Conservation (phyloP, 1,284 basidiomycete genomes). For the Malassezia obtusa region DNA sequence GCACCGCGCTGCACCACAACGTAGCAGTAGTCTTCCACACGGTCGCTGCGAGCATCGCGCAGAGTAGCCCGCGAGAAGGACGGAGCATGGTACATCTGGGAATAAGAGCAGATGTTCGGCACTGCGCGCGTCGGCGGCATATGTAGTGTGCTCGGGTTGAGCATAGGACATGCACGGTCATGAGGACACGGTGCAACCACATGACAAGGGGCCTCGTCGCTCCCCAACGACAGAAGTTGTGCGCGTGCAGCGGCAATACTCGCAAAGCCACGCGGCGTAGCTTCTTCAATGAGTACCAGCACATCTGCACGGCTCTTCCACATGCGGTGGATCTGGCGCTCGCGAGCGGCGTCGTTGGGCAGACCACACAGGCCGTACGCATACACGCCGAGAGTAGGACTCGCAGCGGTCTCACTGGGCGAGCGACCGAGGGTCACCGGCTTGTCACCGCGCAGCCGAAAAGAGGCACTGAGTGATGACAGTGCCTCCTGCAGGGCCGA, state of each 20-base stretch:
- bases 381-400: constrained; percentile 61
- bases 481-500: not conserved
- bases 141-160: constrained; percentile 40
- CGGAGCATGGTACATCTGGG: constrained; percentile 76
- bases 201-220: constrained; percentile 51
- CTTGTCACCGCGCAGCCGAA: constrained; percentile 13
- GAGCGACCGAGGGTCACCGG: not conserved
- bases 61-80: constrained; percentile 75
- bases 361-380: constrained; percentile 74
- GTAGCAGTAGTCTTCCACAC: constrained; percentile 80
- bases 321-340: constrained; percentile 66
- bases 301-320: constrained; percentile 70
- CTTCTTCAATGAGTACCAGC: constrained; percentile 70
- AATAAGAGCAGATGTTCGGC: constrained; percentile 64
- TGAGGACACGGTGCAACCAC: constrained; percentile 78
- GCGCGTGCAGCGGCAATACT: constrained; percentile 73
- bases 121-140: constrained; percentile 43
- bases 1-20: constrained; percentile 72
- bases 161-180: constrained; percentile 69
- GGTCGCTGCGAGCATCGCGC: constrained; percentile 69
- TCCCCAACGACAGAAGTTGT: constrained; percentile 62
- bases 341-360: constrained; percentile 57
- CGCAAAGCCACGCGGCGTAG: constrained; percentile 66
- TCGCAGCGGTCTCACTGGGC: not conserved
- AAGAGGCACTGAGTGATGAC: not conserved